Evolutionary conservation across 106 monocot species (phyloP).

Genomic region (Amphibolis antarctica): DNA sequence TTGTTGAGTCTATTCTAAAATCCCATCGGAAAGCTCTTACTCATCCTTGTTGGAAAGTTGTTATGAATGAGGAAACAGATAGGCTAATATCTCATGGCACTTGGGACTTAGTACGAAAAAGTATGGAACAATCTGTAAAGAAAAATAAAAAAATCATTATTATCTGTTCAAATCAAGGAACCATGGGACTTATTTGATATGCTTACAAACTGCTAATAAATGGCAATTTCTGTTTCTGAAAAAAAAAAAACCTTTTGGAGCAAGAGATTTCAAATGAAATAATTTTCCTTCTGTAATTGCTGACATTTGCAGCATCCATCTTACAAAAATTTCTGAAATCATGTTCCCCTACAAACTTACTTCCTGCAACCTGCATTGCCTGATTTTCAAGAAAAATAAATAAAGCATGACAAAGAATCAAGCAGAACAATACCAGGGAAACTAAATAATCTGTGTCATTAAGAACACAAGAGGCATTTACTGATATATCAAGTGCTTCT

Average conservation of each 20-base stretch:
- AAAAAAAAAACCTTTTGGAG: slow-evolving; percentile 31
- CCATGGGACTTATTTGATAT: too few species aligned
- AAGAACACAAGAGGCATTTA: slow-evolving; percentile 7
- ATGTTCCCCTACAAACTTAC: slow-evolving; percentile 71
- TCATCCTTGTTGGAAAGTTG: too few species aligned
- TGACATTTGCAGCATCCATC: slow-evolving; percentile 97
- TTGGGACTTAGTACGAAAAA: too few species aligned
- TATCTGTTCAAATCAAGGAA: too few species aligned
- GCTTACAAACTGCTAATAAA: too few species aligned
- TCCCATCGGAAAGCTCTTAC: too few species aligned
- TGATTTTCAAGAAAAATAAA: slow-evolving; percentile 25
- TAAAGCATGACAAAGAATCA: slow-evolving; percentile 3
- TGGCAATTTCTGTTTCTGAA: background rate
- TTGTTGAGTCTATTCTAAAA: too few species aligned
- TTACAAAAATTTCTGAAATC: slow-evolving; percentile 99
- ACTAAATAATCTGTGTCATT: background rate
- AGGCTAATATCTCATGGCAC: too few species aligned
- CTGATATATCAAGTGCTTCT: slow-evolving; percentile 49
- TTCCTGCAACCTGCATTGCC: slow-evolving; percentile 73
- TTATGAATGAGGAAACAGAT: too few species aligned
- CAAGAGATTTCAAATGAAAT: slow-evolving; percentile 48
- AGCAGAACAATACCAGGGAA: background rate
- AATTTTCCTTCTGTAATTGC: slow-evolving; percentile 59
- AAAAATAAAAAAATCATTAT: too few species aligned
- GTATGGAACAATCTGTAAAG: too few species aligned